A percentile compares a stretch with the other conserved stretches of the same genome.
Evolutionary conservation across 306 rosid genomes (phyloP).

Genomic region (Casuarina cunninghamiana): DNA sequence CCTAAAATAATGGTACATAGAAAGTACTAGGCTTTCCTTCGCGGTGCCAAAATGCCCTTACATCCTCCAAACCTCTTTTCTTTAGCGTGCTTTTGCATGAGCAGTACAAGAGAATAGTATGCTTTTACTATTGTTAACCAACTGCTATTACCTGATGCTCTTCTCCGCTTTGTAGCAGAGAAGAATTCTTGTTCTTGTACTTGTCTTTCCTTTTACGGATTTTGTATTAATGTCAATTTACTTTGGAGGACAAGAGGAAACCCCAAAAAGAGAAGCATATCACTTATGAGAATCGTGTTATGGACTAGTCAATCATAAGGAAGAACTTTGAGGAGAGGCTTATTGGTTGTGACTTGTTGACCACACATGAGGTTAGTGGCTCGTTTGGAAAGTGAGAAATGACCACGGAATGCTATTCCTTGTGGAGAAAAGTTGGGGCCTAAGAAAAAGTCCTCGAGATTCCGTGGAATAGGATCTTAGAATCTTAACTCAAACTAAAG

Average conservation of each 20-base stretch:
- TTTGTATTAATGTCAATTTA: conserved; percentile 42
- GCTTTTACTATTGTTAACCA: conserved; percentile 33
- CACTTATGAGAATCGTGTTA: conserved; percentile 32
- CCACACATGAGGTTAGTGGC: conserved; percentile 52
- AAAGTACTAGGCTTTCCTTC: conserved; percentile 31
- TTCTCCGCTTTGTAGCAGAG: conserved; percentile 41
- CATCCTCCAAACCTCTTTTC: conserved; percentile 32
- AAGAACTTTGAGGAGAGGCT: conserved; percentile 25
- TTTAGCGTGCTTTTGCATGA: conserved; percentile 34
- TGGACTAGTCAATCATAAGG: conserved; percentile 49
- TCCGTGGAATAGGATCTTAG: conserved; percentile 68
- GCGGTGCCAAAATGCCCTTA: conserved; percentile 45
- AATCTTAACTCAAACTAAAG: conserved; percentile 74
- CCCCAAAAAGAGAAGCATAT: conserved; percentile 40
- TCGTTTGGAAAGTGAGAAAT: conserved; percentile 74
- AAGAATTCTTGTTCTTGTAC: conserved; percentile 42
- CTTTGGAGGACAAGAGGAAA: conserved; percentile 33
- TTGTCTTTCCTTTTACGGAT: conserved; percentile 33
- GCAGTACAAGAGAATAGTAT: conserved; percentile 28
- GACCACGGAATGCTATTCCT: conserved; percentile 98
- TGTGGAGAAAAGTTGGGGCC: conserved; percentile 36
- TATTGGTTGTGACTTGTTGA: conserved; percentile 37
- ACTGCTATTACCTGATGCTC: conserved; percentile 34
- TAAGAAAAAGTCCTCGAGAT: conserved; percentile 43
- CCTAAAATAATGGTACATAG: conserved; percentile 22